phyloP scores from a whole-genome alignment of 495 filamentous ascomycete species.

The Clohesyomyces aquaticus region DNA sequence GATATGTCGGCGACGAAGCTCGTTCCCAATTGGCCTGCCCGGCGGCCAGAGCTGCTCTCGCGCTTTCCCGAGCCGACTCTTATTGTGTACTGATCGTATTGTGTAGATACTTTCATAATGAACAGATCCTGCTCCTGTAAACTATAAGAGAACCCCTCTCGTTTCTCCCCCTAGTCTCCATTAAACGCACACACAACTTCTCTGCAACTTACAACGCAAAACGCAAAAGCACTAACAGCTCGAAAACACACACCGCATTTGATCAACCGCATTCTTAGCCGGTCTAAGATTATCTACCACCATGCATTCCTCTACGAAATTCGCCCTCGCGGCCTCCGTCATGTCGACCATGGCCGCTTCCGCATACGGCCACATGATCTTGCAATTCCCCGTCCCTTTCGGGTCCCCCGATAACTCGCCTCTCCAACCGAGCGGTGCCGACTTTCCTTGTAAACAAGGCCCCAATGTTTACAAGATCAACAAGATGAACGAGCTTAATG shows the following conservation, averaged over 20 bases:
- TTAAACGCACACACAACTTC: background rate
- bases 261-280: conserved; percentile 8
- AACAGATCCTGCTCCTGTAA: background rate
- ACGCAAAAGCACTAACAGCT: background rate
- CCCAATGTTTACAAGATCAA: conserved; percentile 51
- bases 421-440: conserved; percentile 64
- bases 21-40: too few relatives aligned
- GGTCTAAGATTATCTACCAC: conserved; percentile 9
- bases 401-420: conserved; percentile 55
- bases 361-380: conserved; percentile 69
- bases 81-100: conserved; percentile 8
- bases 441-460: conserved; percentile 79
- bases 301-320: background rate
- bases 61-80: background rate
- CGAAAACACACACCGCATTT: background rate
- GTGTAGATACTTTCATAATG: background rate
- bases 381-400: conserved; percentile 71
- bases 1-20: too few relatives aligned
- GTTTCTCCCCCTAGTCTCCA: background rate
- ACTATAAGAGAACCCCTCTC: background rate
- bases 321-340: background rate
- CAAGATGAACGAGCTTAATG: conserved; percentile 53
- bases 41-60: too few relatives aligned
- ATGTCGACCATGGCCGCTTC: conserved; percentile 33
- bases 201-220: background rate